Conservation (phyloP, 768 basidiomycete genomes). For the Phaeotremella fagi region DNA sequence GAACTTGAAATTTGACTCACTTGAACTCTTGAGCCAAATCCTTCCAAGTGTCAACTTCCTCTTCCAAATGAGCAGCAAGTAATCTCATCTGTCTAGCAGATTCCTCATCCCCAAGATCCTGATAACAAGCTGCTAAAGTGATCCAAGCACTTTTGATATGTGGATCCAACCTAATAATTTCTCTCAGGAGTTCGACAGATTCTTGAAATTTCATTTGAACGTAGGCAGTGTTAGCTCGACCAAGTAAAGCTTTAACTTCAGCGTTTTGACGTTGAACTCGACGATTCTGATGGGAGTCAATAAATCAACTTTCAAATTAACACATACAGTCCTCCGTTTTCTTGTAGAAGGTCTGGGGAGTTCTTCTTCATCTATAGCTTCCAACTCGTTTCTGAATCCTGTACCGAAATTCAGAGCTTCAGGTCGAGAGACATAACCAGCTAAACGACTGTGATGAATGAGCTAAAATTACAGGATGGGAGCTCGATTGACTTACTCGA, state of each 20-base stretch:
- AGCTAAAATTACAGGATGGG: not conserved
- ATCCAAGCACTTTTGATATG: slow-evolving; percentile 78
- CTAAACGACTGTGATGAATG: slow-evolving; percentile 6
- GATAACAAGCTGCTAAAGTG: slow-evolving; percentile 77
- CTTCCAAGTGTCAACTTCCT: slow-evolving; percentile 84
- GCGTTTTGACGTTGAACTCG: slow-evolving; percentile 54
- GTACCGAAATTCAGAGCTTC: not conserved
- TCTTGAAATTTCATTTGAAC: slow-evolving; percentile 63
- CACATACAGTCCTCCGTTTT: slow-evolving; percentile 2
- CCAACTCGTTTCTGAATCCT: slow-evolving; percentile 13
- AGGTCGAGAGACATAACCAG: slow-evolving; percentile 8
- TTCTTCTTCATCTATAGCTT: slow-evolving; percentile 11
- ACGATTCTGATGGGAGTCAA: not conserved
- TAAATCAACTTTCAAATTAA: not conserved
- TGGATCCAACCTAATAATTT: slow-evolving; percentile 91
- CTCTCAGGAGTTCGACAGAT: slow-evolving; percentile 75
- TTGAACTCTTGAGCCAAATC: slow-evolving; percentile 68
- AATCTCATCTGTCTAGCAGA: slow-evolving; percentile 77
- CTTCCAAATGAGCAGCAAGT: slow-evolving; percentile 81
- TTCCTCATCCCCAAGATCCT: slow-evolving; percentile 63
- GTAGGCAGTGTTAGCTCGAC: slow-evolving; percentile 82
- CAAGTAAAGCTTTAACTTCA: slow-evolving; percentile 57
- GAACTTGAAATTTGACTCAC: slow-evolving; percentile 56
- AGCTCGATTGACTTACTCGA: slow-evolving; percentile 5
- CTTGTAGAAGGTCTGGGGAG: slow-evolving; percentile 6